phyloP scores from a whole-genome alignment of 2,329 filamentous ascomycete genomes.

The Monosporascus sp. region DNA sequence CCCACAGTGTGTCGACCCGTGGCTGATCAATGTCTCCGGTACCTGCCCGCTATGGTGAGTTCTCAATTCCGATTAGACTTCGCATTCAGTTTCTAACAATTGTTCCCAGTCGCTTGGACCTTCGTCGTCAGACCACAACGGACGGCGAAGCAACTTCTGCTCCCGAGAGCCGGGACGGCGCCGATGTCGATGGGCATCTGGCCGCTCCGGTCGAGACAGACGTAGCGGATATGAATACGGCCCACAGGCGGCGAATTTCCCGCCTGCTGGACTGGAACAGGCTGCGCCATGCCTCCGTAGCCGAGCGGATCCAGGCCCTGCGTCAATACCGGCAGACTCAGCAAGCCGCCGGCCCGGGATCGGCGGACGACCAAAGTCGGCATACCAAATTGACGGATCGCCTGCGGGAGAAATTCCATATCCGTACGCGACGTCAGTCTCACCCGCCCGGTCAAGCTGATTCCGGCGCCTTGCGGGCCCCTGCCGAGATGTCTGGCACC shows the following conservation, averaged over 20 bases:
- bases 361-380: slow-evolving; percentile 31
- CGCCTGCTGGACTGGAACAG: slow-evolving; percentile 52
- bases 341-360: slow-evolving; percentile 25
- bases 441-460: slow-evolving; percentile 1
- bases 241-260: slow-evolving; percentile 40
- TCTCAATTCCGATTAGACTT: not conserved
- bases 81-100: slow-evolving; percentile 5
- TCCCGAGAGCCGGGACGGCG: slow-evolving; percentile 1
- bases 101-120: slow-evolving; percentile 45
- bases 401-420: slow-evolving; percentile 48
- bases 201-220: slow-evolving; percentile 23
- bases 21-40: slow-evolving; percentile 64
- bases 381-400: slow-evolving; percentile 42
- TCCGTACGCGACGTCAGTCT: slow-evolving; percentile 41
- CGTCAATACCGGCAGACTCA: slow-evolving; percentile 43
- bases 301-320: slow-evolving; percentile 58
- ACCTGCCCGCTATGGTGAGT: slow-evolving; percentile 65
- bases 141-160: slow-evolving; percentile 6
- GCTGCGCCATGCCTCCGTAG: slow-evolving; percentile 52
- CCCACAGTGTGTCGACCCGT: slow-evolving; percentile 63
- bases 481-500: too few species aligned
- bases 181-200: slow-evolving; percentile 1
- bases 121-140: slow-evolving; percentile 34
- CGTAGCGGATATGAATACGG: slow-evolving; percentile 24
- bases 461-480: too few species aligned